Conservation (phyloP, 352 stramenopile species). For the Blastocystis sp. region DNA sequence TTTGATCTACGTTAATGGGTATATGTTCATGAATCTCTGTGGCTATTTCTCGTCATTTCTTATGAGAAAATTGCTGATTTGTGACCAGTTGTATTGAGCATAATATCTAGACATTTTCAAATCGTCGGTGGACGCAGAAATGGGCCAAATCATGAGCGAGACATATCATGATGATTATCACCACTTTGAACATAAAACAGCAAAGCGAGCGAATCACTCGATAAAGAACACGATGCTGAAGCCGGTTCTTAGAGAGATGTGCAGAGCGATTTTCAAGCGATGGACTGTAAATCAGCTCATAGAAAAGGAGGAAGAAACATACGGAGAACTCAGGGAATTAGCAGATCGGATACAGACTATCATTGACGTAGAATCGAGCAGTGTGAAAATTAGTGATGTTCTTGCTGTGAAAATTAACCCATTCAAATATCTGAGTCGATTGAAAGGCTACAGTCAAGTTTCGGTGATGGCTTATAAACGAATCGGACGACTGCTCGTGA, state of each 20-base stretch:
- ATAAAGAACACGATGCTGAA: background rate
- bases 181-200: background rate
- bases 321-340: background rate
- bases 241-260: background rate
- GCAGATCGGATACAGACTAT: background rate
- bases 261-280: background rate
- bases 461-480: background rate
- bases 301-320: background rate
- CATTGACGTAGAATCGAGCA: background rate
- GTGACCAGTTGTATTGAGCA: background rate
- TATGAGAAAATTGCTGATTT: background rate
- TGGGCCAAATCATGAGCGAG: background rate
- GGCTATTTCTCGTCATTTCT: background rate
- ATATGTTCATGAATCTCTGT: slow-evolving; percentile 7
- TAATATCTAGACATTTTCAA: background rate
- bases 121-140: background rate
- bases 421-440: background rate
- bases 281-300: background rate
- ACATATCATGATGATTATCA: background rate
- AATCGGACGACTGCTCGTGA: background rate
- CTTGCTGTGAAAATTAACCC: background rate
- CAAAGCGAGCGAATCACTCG: background rate
- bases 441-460: background rate
- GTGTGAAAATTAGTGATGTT: background rate
- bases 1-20: background rate